Evolutionary conservation across 2,329 filamentous ascomycete genomes (phyloP).

Genomic region (Tolypocladium inflatum): DNA sequence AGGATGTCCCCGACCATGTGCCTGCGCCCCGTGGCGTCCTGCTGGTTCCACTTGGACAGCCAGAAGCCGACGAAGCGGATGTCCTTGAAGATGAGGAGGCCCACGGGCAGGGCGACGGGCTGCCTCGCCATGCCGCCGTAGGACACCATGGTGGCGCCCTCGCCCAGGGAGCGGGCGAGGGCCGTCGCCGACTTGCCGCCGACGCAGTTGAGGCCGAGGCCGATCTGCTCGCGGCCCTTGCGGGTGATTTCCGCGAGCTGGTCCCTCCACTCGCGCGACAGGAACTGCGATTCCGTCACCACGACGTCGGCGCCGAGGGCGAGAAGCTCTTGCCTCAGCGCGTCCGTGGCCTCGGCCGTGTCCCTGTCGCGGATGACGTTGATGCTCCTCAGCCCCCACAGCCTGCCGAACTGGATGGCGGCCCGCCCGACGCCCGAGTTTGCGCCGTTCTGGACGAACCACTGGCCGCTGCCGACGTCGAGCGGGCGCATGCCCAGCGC

Average conservation of each 20-base stretch:
- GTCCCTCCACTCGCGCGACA: constrained; percentile 50
- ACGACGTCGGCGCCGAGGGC: constrained; percentile 48
- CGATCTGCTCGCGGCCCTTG: constrained; percentile 60
- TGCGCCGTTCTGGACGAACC: constrained; percentile 95
- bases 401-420: constrained; percentile 74
- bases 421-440: constrained; percentile 89
- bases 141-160: constrained; percentile 70
- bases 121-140: constrained; percentile 94
- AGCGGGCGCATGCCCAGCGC: constrained; percentile 36
- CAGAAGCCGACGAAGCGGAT: constrained; percentile 87
- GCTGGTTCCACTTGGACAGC: constrained; percentile 82
- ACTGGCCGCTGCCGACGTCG: constrained; percentile 53
- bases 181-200: constrained; percentile 76
- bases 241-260: constrained; percentile 57
- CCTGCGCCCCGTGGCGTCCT: constrained; percentile 62
- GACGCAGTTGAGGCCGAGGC: constrained; percentile 84
- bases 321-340: constrained; percentile 40
- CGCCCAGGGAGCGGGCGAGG: constrained; percentile 63
- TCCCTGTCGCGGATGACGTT: constrained; percentile 75
- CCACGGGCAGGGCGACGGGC: constrained; percentile 72
- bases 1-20: constrained; percentile 80
- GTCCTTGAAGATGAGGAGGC: constrained; percentile 87
- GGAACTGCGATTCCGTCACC: constrained; percentile 45
- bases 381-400: constrained; percentile 86
- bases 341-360: constrained; percentile 53